Conservation (phyloP, 2,329 filamentous ascomycete species). For the Rhynchosporium agropyri region DNA sequence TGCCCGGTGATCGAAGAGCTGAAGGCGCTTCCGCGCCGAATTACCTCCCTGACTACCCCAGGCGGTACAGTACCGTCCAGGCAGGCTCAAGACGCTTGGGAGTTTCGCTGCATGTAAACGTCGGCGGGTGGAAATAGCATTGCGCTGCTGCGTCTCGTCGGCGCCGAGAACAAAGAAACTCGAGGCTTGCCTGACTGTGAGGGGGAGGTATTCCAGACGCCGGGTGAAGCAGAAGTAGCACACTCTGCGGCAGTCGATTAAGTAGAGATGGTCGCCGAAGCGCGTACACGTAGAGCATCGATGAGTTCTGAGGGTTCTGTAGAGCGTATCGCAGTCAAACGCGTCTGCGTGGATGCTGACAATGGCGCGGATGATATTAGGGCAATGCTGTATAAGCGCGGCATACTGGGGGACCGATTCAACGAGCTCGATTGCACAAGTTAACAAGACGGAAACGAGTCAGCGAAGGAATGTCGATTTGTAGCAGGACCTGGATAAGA, state of each 20-base stretch:
- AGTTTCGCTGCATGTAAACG: neutral
- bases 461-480: neutral
- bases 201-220: neutral
- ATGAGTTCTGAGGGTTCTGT: neutral
- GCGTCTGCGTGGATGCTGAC: neutral
- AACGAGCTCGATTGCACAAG: neutral
- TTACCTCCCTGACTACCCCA: neutral
- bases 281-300: neutral
- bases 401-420: neutral
- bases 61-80: conserved; percentile 2
- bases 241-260: neutral
- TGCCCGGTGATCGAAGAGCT: neutral
- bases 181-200: neutral
- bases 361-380: neutral
- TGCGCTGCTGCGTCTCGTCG: neutral
- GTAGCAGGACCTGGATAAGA: neutral
- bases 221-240: conserved; percentile 1
- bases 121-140: conserved; percentile 1
- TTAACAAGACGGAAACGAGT: neutral
- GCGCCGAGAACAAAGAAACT: neutral
- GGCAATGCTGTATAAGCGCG: neutral
- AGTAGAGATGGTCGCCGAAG: conserved; percentile 6
- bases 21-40: neutral
- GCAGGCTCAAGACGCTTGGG: neutral
- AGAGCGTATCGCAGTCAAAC: neutral